phyloP scores from a whole-genome alignment of 1,139 yeast species.

The Dujonia santamariae region DNA sequence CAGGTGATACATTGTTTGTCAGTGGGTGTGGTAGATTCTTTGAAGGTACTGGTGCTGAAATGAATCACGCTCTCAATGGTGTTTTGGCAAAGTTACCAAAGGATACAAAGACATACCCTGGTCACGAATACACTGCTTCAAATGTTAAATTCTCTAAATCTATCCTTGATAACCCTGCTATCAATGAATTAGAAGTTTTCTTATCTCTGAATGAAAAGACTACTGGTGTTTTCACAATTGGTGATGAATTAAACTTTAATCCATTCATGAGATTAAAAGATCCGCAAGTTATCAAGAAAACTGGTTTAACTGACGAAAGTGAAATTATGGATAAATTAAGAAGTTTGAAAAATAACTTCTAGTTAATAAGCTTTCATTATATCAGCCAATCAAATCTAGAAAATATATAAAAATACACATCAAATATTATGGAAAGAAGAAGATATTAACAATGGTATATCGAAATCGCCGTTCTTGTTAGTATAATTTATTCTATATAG shows the following conservation, averaged over 20 bases:
- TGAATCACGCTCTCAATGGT: slow-evolving; percentile 66
- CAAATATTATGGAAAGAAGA: no score
- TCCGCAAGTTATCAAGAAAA: slow-evolving; percentile 48
- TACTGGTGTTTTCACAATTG: slow-evolving; percentile 81
- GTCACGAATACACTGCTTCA: slow-evolving; percentile 90
- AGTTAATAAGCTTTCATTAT: background rate
- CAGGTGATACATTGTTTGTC: slow-evolving; percentile 92
- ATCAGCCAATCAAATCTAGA: no score
- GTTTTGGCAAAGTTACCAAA: slow-evolving; percentile 60
- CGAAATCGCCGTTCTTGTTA: no score
- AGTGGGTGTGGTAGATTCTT: slow-evolving; percentile 97
- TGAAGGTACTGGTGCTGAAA: slow-evolving; percentile 82
- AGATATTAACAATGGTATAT: no score
- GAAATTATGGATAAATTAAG: slow-evolving; percentile 67
- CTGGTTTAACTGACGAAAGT: slow-evolving; percentile 36
- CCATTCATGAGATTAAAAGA: slow-evolving; percentile 84
- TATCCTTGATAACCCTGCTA: slow-evolving; percentile 54
- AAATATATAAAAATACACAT: no score
- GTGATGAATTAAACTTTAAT: slow-evolving; percentile 77
- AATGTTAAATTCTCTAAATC: slow-evolving; percentile 75
- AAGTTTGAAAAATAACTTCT: slow-evolving; percentile 62
- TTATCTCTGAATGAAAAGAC: slow-evolving; percentile 60
- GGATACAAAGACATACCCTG: slow-evolving; percentile 78
- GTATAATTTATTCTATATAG: no score
- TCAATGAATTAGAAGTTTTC: slow-evolving; percentile 52